phyloP scores from a whole-genome alignment of 2,329 filamentous ascomycete genomes.

The Ophiostoma montium region DNA sequence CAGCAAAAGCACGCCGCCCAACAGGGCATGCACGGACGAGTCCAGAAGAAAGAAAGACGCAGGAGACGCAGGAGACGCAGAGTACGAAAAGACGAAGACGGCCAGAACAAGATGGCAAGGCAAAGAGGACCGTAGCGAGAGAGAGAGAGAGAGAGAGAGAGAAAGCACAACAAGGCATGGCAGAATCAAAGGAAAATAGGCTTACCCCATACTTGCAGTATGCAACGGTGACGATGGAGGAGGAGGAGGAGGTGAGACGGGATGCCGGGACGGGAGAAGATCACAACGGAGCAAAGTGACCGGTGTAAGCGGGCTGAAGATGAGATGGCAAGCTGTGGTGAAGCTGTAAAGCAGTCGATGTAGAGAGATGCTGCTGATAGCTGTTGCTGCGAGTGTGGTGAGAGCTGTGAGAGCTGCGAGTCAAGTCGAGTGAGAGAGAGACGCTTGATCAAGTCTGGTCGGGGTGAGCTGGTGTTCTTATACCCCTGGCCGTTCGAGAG shows the following conservation, averaged over 20 bases:
- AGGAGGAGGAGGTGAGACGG: not conserved
- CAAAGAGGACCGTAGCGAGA: not conserved
- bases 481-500: not conserved
- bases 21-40: too few relatives aligned
- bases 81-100: too few relatives aligned
- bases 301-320: not conserved
- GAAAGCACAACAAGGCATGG: not conserved
- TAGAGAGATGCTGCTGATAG: too few relatives aligned
- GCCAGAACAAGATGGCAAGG: too few relatives aligned
- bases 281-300: not conserved
- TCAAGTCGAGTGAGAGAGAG: not conserved
- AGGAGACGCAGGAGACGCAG: too few relatives aligned
- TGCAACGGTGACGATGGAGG: not conserved
- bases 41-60: too few relatives aligned
- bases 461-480: not conserved
- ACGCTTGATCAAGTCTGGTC: not conserved
- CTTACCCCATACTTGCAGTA: not conserved
- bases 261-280: not conserved
- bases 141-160: not conserved
- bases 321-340: not conserved
- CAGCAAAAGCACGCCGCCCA: not conserved
- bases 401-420: too few relatives aligned
- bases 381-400: too few relatives aligned
- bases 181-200: not conserved
- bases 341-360: too few relatives aligned